Evolutionary conservation across 345 rosid genomes (phyloP).

Genomic region (Kernera saxatilis): DNA sequence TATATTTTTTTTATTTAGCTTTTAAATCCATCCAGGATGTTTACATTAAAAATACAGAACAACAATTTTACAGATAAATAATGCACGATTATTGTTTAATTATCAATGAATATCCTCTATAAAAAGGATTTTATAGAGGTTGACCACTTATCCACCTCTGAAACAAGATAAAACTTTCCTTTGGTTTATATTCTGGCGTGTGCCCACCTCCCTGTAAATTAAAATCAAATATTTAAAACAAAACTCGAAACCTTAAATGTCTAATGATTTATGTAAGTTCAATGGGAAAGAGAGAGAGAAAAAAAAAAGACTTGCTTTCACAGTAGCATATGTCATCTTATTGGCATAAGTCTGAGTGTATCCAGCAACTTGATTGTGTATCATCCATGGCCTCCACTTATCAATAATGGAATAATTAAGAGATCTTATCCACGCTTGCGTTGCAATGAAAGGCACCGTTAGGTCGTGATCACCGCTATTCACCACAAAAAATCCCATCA

Average conservation of each 20-base stretch:
- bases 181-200: constrained; percentile 38
- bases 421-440: constrained; percentile 51
- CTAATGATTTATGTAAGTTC: no score
- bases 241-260: no score
- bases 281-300: not conserved
- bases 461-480: constrained; percentile 62
- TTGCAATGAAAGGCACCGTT: constrained; percentile 35
- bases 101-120: no score
- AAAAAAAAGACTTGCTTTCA: constrained; percentile 35
- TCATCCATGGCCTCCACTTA: constrained; percentile 54
- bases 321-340: constrained; percentile 57
- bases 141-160: constrained; percentile 13
- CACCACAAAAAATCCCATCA: not conserved
- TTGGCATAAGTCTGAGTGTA: constrained; percentile 53
- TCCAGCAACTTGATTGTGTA: constrained; percentile 43
- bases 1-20: no score
- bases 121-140: not conserved
- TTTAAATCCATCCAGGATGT: no score
- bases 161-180: constrained; percentile 40
- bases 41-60: no score
- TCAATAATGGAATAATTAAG: constrained; percentile 46
- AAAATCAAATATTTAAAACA: no score
- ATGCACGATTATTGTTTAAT: no score
- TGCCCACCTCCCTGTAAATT: constrained; percentile 72
- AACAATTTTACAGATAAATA: no score